Conservation (phyloP, 345 rosid genomes). For the Euphorbia pulcherrima region DNA sequence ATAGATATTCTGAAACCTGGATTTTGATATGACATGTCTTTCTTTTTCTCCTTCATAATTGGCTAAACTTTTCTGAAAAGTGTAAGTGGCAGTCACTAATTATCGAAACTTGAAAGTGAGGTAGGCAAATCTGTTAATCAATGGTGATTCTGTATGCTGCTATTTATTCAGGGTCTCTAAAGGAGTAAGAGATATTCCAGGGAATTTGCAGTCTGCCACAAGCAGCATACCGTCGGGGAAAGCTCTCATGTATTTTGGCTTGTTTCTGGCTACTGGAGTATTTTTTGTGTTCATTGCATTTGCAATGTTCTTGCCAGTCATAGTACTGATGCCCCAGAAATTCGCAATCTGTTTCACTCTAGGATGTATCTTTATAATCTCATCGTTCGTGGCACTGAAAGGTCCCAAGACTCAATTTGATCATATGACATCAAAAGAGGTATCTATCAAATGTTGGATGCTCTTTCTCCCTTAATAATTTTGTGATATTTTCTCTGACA, state of each 20-base stretch:
- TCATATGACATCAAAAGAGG: constrained; percentile 92
- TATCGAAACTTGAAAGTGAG: background rate
- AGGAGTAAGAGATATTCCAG: constrained; percentile 85
- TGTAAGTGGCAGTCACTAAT: background rate
- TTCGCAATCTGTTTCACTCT: constrained; percentile 89
- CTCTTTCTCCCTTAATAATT: background rate
- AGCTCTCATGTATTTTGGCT: constrained; percentile 79
- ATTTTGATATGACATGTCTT: too few relatives aligned
- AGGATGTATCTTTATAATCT: constrained; percentile 80
- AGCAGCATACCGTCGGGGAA: constrained; percentile 88
- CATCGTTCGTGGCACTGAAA: constrained; percentile 81
- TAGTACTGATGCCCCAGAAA: constrained; percentile 91
- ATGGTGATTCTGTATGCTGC: background rate
- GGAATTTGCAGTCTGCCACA: constrained; percentile 78
- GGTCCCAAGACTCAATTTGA: constrained; percentile 74
- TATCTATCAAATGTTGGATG: constrained; percentile 13
- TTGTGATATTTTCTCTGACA: background rate
- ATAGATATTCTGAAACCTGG: too few relatives aligned
- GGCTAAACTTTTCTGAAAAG: background rate
- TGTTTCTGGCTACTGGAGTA: constrained; percentile 69
- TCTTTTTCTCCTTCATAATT: too few relatives aligned
- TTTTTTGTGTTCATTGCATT: constrained; percentile 84
- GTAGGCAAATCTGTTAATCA: background rate
- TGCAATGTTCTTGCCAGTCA: constrained; percentile 86
- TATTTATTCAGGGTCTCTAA: constrained; percentile 62